phyloP scores from a whole-genome alignment of 176 grass and related monocot genomes.

The Oryza coarctata region DNA sequence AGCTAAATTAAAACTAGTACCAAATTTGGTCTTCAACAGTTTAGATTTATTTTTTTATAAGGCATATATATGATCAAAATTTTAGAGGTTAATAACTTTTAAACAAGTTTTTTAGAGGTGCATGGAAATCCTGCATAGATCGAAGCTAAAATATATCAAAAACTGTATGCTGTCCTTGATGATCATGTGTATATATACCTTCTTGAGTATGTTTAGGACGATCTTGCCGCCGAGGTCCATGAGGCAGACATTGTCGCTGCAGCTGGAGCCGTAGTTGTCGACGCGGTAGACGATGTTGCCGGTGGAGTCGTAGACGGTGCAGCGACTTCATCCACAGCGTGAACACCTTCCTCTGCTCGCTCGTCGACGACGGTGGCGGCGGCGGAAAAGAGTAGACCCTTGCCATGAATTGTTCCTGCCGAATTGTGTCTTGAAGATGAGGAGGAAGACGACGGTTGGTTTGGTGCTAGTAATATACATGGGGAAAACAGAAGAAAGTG shows the following conservation, averaged over 20 bases:
- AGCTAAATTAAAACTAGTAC: no score
- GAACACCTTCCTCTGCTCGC: conserved; percentile 50
- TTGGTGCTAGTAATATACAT: background rate
- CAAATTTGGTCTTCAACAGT: no score
- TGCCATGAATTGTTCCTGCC: background rate
- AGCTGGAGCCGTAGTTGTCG: conserved; percentile 63
- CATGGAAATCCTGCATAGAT: background rate
- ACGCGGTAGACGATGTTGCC: conserved; percentile 66
- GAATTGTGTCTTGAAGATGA: background rate
- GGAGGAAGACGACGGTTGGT: background rate
- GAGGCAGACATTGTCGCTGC: conserved; percentile 43
- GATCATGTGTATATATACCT: conserved; percentile 25
- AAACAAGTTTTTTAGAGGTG: no score
- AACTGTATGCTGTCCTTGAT: background rate
- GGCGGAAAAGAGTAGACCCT: conserved; percentile 25
- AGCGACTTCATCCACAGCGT: conserved; percentile 75
- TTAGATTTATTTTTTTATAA: no score
- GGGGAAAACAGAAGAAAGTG: background rate
- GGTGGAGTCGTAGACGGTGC: conserved; percentile 68
- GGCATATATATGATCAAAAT: background rate
- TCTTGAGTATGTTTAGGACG: conserved; percentile 52
- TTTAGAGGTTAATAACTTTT: background rate
- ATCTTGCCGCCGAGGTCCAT: conserved; percentile 63
- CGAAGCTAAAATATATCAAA: background rate
- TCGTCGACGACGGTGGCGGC: background rate